Percentiles rank a stretch among this genome's conserved stretches.
Conservation (phyloP, 305 asterid genomes). For the Fraxinus albicans region DNA sequence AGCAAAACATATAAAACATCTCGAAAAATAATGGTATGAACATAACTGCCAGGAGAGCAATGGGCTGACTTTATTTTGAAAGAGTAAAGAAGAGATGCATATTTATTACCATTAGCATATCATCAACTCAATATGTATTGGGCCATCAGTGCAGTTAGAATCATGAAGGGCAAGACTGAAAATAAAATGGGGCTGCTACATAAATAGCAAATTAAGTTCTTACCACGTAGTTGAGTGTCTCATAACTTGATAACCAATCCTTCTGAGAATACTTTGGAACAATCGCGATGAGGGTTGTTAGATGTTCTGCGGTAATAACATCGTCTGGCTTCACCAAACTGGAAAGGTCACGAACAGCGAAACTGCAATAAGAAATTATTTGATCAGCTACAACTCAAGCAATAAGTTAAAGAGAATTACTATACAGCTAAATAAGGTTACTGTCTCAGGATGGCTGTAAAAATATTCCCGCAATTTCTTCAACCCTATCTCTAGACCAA, state of each 20-base stretch:
- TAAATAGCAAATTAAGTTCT: constrained; percentile 20
- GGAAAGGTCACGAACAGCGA: constrained; percentile 94
- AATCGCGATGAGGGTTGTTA: constrained; percentile 76
- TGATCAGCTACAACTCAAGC: neutral
- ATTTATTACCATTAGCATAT: neutral
- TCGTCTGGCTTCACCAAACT: constrained; percentile 84
- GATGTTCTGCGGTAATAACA: constrained; percentile 69
- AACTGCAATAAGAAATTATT: constrained; percentile 44
- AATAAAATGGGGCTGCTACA: neutral
- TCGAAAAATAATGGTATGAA: neutral
- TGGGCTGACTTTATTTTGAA: neutral
- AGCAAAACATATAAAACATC: neutral
- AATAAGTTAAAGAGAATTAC: neutral
- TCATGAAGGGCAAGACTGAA: neutral
- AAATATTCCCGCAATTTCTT: neutral
- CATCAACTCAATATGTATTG: neutral
- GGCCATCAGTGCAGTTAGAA: constrained; percentile 12
- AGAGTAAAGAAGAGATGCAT: neutral
- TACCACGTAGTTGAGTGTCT: constrained; percentile 84
- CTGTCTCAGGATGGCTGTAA: neutral
- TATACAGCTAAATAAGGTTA: neutral
- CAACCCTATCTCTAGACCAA: neutral
- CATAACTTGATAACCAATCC: constrained; percentile 92
- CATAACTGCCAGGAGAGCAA: constrained; percentile 6
- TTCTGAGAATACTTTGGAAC: constrained; percentile 91